Evolutionary conservation across 2,329 filamentous ascomycete species (phyloP), one percentile per base, ranked within the genome.

Genomic region (Calcarisporium arbuscula): DNA sequence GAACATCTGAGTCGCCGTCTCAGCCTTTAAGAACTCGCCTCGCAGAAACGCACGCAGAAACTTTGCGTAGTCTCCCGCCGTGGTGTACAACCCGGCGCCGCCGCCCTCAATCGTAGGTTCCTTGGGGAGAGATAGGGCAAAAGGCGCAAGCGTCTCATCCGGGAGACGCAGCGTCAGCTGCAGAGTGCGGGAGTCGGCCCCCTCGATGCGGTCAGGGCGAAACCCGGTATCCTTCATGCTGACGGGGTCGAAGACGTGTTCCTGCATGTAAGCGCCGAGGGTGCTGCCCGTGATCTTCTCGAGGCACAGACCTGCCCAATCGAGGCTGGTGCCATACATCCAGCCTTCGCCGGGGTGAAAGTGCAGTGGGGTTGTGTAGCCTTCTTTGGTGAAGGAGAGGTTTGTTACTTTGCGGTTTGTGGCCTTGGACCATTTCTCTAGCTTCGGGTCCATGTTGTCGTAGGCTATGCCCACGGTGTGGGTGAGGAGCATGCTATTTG

Each of bases 401-500:
- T 56, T 50, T 9, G 46, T 53, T n/a, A 46, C 44, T 1, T 48
- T 52, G 18, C 57, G 56, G 29, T 59, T 60, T 5, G 52, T 44
- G 6, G 48, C 50, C 16, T 47, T 37, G 5, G 61, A 58, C 66
- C 67, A 74, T 12, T 53, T 56, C 0, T 43, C 35, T 2, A 67
- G 47, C 6, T 59, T 53, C 0, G 65, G 57, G 32, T 69, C 58
- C 12, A 52, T 47, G 10, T 56, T 23, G 28, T 69, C 66, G 45
- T 71, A 68, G 2, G 54, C 57, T 1, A 72, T 38, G 3, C 72
- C 72, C 6, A 60, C 52, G 0, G 68, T 67, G 47, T 77, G 72
- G 0, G 65, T 67, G 4, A 77, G 57, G 1, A 76, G 57, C 16
- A 57, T 56, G 7, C 57, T 60, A 18, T 11, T 21, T 37, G 38